These are phyloP conservation scores for Musa balbisiana DNA, from an alignment of 202 grass and related monocot genomes.

Conservation along the genomic window DNA sequence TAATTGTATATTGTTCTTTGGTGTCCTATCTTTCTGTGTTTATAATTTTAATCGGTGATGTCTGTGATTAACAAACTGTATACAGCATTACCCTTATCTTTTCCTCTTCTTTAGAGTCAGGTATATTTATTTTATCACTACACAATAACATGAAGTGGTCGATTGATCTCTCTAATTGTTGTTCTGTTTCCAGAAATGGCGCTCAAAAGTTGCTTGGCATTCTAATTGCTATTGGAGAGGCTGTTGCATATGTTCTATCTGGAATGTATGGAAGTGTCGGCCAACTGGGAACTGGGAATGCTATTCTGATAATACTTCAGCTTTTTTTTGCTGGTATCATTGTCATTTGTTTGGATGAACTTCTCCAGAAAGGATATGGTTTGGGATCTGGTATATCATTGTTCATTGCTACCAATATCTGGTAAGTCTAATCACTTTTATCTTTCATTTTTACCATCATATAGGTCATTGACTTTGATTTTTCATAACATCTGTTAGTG, in stretches of 20 bases:
- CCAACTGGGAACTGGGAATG: background rate
- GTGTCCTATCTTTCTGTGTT: no score
- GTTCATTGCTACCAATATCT: background rate
- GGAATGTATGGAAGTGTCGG: constrained; percentile 1
- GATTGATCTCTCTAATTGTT: no score
- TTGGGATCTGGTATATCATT: background rate
- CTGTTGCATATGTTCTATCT: background rate
- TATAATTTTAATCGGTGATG: no score
- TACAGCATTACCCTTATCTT: no score
- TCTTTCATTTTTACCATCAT: background rate
- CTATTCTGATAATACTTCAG: constrained; percentile 1
- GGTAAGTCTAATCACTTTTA: background rate
- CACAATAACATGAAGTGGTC: no score
- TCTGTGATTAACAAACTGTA: no score
- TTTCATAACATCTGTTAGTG: no score
- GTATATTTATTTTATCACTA: no score
- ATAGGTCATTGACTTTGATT: no score
- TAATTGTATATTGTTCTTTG: no score
- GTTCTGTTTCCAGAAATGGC: background rate
- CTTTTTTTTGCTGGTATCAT: background rate
- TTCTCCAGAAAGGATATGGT: constrained; percentile 4
- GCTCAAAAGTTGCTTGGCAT: constrained; percentile 1
- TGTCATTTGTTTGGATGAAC: background rate
- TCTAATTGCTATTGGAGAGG: background rate
- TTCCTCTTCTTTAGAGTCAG: no score